phyloP scores from a whole-genome alignment of 2,329 filamentous ascomycete species.

The Fusarium oligoseptatum region DNA sequence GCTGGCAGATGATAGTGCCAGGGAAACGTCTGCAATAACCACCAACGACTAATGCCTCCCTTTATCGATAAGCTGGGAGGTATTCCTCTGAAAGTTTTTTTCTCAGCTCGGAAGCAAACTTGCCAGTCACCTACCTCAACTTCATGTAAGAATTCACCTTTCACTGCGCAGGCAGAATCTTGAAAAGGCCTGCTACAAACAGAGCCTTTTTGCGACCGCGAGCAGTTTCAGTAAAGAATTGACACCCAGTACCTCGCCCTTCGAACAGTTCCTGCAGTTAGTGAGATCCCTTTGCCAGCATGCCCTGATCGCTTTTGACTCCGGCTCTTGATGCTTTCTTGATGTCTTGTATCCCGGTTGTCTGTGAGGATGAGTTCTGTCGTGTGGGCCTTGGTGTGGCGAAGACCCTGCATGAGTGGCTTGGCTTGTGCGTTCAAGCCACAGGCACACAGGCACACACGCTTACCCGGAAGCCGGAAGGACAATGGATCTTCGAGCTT shows the following conservation, averaged over 20 bases:
- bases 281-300: neutral
- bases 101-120: conserved; percentile 6
- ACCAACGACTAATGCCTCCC: conserved; percentile 7
- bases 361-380: conserved; percentile 44
- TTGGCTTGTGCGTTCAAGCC: conserved; percentile 27
- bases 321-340: conserved; percentile 15
- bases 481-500: neutral
- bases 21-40: conserved; percentile 12
- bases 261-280: conserved; percentile 7
- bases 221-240: conserved; percentile 33
- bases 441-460: conserved; percentile 31
- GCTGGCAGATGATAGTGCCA: conserved; percentile 31
- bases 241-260: conserved; percentile 8
- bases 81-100: neutral
- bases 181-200: conserved; percentile 43
- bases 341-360: conserved; percentile 22
- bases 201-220: conserved; percentile 40
- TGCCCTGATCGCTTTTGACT: conserved; percentile 27
- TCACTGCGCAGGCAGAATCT: conserved; percentile 39
- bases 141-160: conserved; percentile 21
- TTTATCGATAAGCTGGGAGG: neutral
- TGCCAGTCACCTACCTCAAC: conserved; percentile 7
- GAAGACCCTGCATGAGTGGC: conserved; percentile 29
- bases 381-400: conserved; percentile 43
- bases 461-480: conserved; percentile 17